These are phyloP conservation scores for Raddia distichophylla DNA, from an alignment of 176 grass and related monocot species.

Conservation along the genomic window DNA sequence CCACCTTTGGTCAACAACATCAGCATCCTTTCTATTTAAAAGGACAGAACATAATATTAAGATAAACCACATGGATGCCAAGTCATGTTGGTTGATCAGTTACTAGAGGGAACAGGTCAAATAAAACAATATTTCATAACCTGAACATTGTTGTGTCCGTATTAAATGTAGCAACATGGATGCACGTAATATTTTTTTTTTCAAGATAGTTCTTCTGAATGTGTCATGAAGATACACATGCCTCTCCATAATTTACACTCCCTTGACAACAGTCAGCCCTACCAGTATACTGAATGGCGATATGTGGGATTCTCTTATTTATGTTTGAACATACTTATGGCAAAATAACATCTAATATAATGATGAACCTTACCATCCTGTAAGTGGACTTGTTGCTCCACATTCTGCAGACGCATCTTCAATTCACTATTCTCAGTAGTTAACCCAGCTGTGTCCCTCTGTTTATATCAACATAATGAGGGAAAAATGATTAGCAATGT, in stretches of 20 bases:
- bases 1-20: neutral
- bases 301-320: neutral
- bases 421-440: conserved; percentile 61
- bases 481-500: conserved; percentile 6
- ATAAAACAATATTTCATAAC: neutral
- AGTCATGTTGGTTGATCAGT: neutral
- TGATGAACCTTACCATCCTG: conserved; percentile 51
- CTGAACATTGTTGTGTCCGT: neutral
- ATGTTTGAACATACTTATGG: neutral
- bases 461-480: conserved; percentile 1
- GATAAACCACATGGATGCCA: neutral
- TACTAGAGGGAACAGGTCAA: neutral
- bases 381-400: conserved; percentile 56
- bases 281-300: neutral
- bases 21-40: neutral
- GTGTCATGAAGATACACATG: neutral
- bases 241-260: neutral
- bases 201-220: neutral
- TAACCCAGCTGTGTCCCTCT: conserved; percentile 65
- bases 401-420: conserved; percentile 50
- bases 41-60: neutral
- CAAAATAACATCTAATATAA: neutral
- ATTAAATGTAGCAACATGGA: neutral
- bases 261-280: neutral
- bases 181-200: neutral